Evolutionary conservation across 768 basidiomycete species (phyloP), one percentile per base, ranked within the genome.

Genomic region (Podaxis sp.): DNA sequence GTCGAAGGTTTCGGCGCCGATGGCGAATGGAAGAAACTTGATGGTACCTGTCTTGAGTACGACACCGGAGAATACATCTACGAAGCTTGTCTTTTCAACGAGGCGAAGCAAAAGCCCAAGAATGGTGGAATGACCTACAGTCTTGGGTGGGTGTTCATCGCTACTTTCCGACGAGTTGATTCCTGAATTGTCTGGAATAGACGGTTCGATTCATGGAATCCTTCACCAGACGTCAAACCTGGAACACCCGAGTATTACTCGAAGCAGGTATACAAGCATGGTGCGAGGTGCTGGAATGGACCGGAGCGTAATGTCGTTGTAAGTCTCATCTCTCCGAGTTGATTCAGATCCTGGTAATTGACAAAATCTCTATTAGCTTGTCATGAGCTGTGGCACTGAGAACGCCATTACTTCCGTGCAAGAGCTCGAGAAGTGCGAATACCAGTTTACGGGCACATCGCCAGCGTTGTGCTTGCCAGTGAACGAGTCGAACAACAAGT

Each of bases 401-500:
- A 98, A 98, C 69, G 82, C 81, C 3, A 74, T 99, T 37, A 74
- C 89, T 13, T 83, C 86, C 1, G 86, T 98, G 4, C 82, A 83
- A 50, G 97, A 99, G 76, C 82, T 96, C 19, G 95, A 98, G 75
- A 98, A 98, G 77, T 98, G 96, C 77, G 94, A 96, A 74, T 98
- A 98, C 69, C 86, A 89, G 70, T 84, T 94, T 69, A 92, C 86
- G 9, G 94, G 83, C 24, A 95, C 93, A 38, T 85, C 86, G 0
- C 95, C 95, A 11, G 94, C 94, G 1, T 74, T 97, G 58, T 98
- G 95, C 72, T 72, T 85, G 64, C 85, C 85, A 29, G 67, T 82
- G 29, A 80, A 80, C 2, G 68, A 75, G 40, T 77, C 75, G n/a
- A 74, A 77, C 24, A 75, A 69, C 40, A 73, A 72, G 13, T 64